Base-by-base conservation (phyloP, 331 rosid genomes). In the Erythrophleum ivorense region DNA sequence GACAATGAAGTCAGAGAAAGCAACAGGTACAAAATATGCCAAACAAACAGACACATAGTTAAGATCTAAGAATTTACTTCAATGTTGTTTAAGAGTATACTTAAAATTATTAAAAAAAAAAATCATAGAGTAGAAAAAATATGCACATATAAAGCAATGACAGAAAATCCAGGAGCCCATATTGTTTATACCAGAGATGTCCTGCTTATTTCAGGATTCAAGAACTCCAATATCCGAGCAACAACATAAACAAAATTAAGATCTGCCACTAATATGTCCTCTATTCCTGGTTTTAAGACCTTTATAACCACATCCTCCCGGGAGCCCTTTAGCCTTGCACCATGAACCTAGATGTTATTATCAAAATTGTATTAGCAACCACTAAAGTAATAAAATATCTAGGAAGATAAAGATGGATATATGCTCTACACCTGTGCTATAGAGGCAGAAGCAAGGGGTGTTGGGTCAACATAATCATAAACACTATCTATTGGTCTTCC, bases 241-340 rank as follows among this genome's bases (percentile, higher is more conserved):
- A 88, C 97, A 70, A 95, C 86, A 76, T 95, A 93, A 46, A 95
- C 67, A 73, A 95, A 95, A 86, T 95, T 95, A 78, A 95, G 97
- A 91, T 95, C 99, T 45, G 98, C 98, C 71, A 95, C 97, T 81
- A 93, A 54, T 87, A 90, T 78, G 80, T 95, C 99, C 83, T 95
- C 92, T 64, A 95, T 95, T 86, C 98, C 99, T 2, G 99, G 99
- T 86, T 95, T 95, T 87, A 95, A 88, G 87, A 95, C 92, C 92
- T 95, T 93, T 82, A 95, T 92, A 71, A 93, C 98, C 83, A 95
- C 98, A 86, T 95, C 99, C 77, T 93, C 97, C 78, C 16, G 84
- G 21, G 94, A 90, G 80, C 99, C 97, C 88, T 88, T 89, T 68
- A 95, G 89, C 94, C 93, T 89, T 83, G 98, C 99, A 74, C 88